Evolutionary conservation across 352 stramenopile species (phyloP).

Genomic region (Aphanomyces cochlioides): DNA sequence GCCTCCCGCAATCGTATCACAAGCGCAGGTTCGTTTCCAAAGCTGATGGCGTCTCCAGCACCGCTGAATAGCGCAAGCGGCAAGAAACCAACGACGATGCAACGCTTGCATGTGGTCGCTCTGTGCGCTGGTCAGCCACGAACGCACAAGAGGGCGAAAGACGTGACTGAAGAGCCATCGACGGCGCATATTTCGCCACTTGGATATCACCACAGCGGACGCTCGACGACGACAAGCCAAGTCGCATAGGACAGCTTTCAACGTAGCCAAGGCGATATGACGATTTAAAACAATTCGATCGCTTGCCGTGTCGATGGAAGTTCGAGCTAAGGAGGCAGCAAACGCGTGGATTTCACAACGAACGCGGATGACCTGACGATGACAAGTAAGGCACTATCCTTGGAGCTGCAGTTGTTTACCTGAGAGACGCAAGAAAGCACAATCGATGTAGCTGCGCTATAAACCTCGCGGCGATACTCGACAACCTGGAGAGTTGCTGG

Average conservation of each 20-base stretch:
- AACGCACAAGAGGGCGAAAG: background rate
- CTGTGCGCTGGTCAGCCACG: background rate
- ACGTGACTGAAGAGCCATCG: constrained; percentile 10
- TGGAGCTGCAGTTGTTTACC: too few relatives aligned
- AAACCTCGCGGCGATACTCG: too few relatives aligned
- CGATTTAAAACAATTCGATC: too few relatives aligned
- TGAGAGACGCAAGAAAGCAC: too few relatives aligned
- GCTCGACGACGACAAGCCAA: too few relatives aligned
- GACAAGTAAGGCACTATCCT: too few relatives aligned
- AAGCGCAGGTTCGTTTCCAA: background rate
- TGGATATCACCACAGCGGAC: background rate
- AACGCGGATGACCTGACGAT: too few relatives aligned
- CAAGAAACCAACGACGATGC: background rate
- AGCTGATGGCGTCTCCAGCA: background rate
- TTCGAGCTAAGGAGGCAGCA: too few relatives aligned
- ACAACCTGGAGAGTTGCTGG: too few relatives aligned
- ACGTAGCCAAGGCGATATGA: background rate
- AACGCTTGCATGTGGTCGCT: background rate
- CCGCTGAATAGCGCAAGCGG: background rate
- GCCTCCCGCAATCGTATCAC: background rate
- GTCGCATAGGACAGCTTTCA: background rate
- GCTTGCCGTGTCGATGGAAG: too few relatives aligned
- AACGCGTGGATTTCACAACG: too few relatives aligned
- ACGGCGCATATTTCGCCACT: background rate
- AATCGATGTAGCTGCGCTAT: too few relatives aligned